Base-by-base conservation (phyloP, 2,329 filamentous ascomycete genomes). In the Diaporthe longicolla region DNA sequence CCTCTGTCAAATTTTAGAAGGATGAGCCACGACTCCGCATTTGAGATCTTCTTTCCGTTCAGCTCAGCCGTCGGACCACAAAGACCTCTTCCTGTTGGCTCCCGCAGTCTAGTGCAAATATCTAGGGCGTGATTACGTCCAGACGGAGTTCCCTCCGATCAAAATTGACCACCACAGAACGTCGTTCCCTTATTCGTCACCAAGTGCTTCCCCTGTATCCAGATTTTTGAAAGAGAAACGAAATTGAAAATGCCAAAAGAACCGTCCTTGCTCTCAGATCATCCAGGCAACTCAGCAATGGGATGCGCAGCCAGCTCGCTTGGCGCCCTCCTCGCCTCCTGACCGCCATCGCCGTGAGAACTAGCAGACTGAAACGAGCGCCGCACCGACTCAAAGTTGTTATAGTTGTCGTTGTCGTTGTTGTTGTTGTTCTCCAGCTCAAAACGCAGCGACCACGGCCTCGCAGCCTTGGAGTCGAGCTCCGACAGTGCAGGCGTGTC, bases 371-470 rank as follows among this genome's bases (percentile, higher is more conserved):
- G 37, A 29, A 29, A 59, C 32, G 65, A 58, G 52, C 48, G 54
- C 17, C 50, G 71, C 43, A 40, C 70, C 69, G 52, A 61, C n/a
- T 10, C 26, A n/a, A n/a, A n/a, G n/a, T n/a, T n/a, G n/a, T n/a
- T n/a, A n/a, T n/a, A n/a, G 21, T 17, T 2, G 40, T 45, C n/a
- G 21, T 17, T 17, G 19, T 45, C 1, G 13, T 15, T 13, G 37
- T 45, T 45, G 45, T 48, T 48, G 45, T 59, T 54, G 58, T 19
- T 40, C 9, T 76, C 73, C 2, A 79, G 70, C 63, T 79, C 78
- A 37, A 73, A 76, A 8, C 76, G 74, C 59, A 74, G n/a, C 10
- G 77, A 78, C 77, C 78, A 79, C 15, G 77, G 78, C 11, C 76
- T 58, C n/a, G 76, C 76, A 0, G 73, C 74, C 21, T 68, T 72